These are phyloP conservation scores for Protomyces macrosporus DNA, from an alignment of 1,139 yeast genomes.

Conservation along the genomic window DNA sequence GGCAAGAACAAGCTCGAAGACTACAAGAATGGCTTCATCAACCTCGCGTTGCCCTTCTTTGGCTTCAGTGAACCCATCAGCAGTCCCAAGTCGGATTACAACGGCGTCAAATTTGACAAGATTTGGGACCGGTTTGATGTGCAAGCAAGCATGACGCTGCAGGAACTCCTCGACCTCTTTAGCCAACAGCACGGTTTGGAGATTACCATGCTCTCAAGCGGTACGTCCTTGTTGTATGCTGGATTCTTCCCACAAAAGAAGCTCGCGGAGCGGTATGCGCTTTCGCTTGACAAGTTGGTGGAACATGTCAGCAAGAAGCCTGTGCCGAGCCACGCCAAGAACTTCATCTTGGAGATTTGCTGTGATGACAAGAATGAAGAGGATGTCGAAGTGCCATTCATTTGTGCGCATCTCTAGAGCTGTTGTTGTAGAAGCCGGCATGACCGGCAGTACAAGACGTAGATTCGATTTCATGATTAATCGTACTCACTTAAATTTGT, in stretches of 20 bases:
- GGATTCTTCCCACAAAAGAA: slow-evolving; percentile 91
- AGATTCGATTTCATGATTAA: too few species aligned
- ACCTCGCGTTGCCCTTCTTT: slow-evolving; percentile 90
- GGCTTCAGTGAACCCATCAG: slow-evolving; percentile 95
- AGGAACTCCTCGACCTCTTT: slow-evolving; percentile 69
- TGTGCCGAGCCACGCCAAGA: slow-evolving; percentile 65
- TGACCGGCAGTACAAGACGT: too few species aligned
- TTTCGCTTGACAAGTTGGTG: slow-evolving; percentile 68
- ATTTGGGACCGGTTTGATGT: slow-evolving; percentile 95
- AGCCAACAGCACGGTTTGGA: slow-evolving; percentile 76
- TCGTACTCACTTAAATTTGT: too few species aligned
- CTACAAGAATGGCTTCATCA: slow-evolving; percentile 89
- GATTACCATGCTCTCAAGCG: slow-evolving; percentile 86
- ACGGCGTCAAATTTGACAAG: slow-evolving; percentile 71
- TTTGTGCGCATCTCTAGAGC: slow-evolving; percentile 38
- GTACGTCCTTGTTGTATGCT: slow-evolving; percentile 83
- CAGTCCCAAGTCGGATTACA: slow-evolving; percentile 75
- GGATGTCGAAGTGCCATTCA: slow-evolving; percentile 87
- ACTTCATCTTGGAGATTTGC: slow-evolving; percentile 80
- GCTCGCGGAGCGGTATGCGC: slow-evolving; percentile 63
- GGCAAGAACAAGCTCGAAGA: slow-evolving; percentile 63
- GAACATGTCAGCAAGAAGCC: slow-evolving; percentile 80
- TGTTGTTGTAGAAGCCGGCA: background rate
- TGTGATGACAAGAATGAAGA: slow-evolving; percentile 90
- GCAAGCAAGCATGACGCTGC: slow-evolving; percentile 69